A percentile compares a stretch with the other conserved stretches of the same genome.
phyloP scores from a whole-genome alignment of 2,329 filamentous ascomycete species.

The Thelonectria rubi region DNA sequence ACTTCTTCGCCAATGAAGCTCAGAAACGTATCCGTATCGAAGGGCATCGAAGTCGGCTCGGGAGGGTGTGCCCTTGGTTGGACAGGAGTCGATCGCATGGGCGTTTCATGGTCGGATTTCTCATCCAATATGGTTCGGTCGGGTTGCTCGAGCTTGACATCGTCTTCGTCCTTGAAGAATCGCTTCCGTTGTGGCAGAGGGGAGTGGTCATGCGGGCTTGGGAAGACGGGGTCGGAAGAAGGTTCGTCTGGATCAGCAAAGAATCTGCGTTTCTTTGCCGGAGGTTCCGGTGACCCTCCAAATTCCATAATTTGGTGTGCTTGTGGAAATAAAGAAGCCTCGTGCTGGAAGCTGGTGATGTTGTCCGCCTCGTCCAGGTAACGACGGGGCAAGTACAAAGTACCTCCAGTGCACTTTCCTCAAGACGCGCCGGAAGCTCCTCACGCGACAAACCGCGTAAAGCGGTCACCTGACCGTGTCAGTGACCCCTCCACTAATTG shows the following conservation, averaged over 20 bases:
- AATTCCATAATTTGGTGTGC: slow-evolving; percentile 49
- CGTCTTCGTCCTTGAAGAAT: slow-evolving; percentile 41
- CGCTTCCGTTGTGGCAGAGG: slow-evolving; percentile 38
- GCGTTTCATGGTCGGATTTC: slow-evolving; percentile 25
- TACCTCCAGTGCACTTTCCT: slow-evolving; percentile 2
- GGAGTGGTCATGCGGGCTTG: slow-evolving; percentile 36
- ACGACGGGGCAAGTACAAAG: not conserved
- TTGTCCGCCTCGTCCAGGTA: not conserved
- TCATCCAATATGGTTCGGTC: slow-evolving; percentile 25
- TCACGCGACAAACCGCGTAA: slow-evolving; percentile 49
- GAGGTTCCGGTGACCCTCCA: slow-evolving; percentile 52
- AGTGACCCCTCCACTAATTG: slow-evolving; percentile 11
- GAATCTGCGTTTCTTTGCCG: slow-evolving; percentile 55
- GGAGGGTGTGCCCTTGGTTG: slow-evolving; percentile 9
- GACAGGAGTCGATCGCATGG: slow-evolving; percentile 22
- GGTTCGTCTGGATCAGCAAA: slow-evolving; percentile 48
- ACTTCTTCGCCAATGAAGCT: slow-evolving; percentile 68
- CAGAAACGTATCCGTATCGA: slow-evolving; percentile 68
- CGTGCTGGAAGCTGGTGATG: slow-evolving; percentile 5
- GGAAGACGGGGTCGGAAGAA: slow-evolving; percentile 39
- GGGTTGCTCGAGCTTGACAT: slow-evolving; percentile 35
- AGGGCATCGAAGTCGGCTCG: slow-evolving; percentile 48
- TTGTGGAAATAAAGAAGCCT: slow-evolving; percentile 29
- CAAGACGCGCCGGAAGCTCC: slow-evolving; percentile 51
- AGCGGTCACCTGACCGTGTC: slow-evolving; percentile 30